phyloP scores from a whole-genome alignment of 2,329 filamentous ascomycete genomes.

The Microsporum ferrugineum region DNA sequence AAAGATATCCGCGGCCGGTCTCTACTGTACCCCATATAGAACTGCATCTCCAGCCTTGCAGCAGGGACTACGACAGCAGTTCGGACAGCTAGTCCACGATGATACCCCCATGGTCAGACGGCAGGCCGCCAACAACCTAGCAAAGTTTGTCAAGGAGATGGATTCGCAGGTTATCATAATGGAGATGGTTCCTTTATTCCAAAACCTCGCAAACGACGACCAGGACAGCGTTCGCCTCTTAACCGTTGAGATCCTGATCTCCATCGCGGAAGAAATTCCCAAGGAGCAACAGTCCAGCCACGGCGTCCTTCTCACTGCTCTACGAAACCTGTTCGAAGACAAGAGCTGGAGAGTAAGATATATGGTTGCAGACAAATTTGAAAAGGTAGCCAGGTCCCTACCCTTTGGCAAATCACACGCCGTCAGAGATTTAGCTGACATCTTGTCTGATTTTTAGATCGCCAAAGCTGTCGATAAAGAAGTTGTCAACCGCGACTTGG shows the following conservation, averaged over 20 bases:
- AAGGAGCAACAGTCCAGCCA: slow-evolving; percentile 98
- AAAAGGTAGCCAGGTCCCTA: slow-evolving; percentile 56
- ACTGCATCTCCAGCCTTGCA: slow-evolving; percentile 82
- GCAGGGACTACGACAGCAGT: slow-evolving; percentile 83
- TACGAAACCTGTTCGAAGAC: slow-evolving; percentile 91
- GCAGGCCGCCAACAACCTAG: slow-evolving; percentile 89
- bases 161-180: slow-evolving; percentile 81
- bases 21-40: slow-evolving; percentile 87
- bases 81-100: slow-evolving; percentile 86
- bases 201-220: slow-evolving; percentile 90
- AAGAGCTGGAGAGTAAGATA: slow-evolving; percentile 99
- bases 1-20: slow-evolving; percentile 92
- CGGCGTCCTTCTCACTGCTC: slow-evolving; percentile 76
- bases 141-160: slow-evolving; percentile 98
- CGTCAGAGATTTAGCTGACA: slow-evolving; percentile 2
- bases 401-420: background rate
- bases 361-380: slow-evolving; percentile 97
- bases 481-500: slow-evolving; percentile 83
- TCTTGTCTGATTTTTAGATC: slow-evolving; percentile 47
- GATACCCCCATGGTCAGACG: slow-evolving; percentile 98
- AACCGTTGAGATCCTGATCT: slow-evolving; percentile 91
- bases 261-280: slow-evolving; percentile 91
- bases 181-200: slow-evolving; percentile 98
- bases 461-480: slow-evolving; percentile 97
- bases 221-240: slow-evolving; percentile 94